Conservation (phyloP, 371 early-diverging fungal genomes). For the Mortierella sp. region DNA sequence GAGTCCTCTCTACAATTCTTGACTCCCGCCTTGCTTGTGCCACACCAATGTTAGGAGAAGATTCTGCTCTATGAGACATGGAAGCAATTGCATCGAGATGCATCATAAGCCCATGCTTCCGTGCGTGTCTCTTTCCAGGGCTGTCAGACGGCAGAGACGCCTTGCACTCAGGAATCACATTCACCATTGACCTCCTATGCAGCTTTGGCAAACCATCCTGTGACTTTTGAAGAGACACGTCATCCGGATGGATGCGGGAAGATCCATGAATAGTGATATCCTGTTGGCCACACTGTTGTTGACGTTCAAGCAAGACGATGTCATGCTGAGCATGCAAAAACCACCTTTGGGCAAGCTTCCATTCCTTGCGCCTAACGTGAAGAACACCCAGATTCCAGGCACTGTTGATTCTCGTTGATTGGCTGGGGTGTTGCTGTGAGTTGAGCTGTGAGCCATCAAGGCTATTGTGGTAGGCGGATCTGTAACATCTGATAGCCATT, state of each 20-base stretch:
- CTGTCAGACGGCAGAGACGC: slow-evolving; percentile 3
- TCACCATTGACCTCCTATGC: slow-evolving; percentile 25
- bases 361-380: slow-evolving; percentile 27
- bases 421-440: not conserved
- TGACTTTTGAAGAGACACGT: too few relatives aligned
- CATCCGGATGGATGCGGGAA: too few relatives aligned
- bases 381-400: slow-evolving; percentile 46
- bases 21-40: not conserved
- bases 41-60: not conserved
- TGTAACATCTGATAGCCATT: slow-evolving; percentile 31
- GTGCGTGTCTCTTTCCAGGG: slow-evolving; percentile 21
- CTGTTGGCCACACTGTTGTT: not conserved
- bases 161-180: slow-evolving; percentile 10
- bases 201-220: not conserved
- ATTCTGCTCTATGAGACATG: not conserved
- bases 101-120: slow-evolving; percentile 38
- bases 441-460: not conserved
- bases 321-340: slow-evolving; percentile 35
- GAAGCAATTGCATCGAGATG: slow-evolving; percentile 10
- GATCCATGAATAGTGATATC: too few relatives aligned
- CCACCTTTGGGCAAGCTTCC: slow-evolving; percentile 25
- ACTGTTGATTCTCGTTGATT: slow-evolving; percentile 35
- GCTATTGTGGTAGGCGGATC: slow-evolving; percentile 29
- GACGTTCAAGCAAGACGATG: slow-evolving; percentile 11
- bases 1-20: not conserved